Conservation (phyloP, 164 flowering plant species). For the Malania oleifera region DNA sequence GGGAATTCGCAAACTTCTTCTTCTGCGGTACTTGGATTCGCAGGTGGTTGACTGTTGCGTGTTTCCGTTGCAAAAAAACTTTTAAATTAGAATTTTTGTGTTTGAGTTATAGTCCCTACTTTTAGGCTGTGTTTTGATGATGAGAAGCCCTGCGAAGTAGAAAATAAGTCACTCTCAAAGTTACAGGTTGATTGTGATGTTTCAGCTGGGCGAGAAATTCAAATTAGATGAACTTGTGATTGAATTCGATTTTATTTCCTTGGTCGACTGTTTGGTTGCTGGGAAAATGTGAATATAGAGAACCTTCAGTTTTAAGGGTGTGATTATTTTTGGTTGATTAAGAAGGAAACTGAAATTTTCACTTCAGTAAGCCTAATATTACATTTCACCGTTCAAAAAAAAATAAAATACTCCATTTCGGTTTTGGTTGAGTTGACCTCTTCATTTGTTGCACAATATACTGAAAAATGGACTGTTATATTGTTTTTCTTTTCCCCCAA, state of each 20-base stretch:
- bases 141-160: not conserved
- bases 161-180: not conserved
- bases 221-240: not conserved
- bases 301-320: not conserved
- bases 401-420: no score
- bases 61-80: no score
- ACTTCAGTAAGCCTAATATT: no score
- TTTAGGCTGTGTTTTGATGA: not conserved
- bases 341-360: no score
- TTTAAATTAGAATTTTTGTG: no score
- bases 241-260: not conserved
- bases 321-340: not conserved
- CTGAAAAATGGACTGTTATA: no score
- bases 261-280: not conserved
- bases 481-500: no score
- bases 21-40: slow-evolving; percentile 6
- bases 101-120: no score
- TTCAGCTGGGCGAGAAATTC: not conserved
- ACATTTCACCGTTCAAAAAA: no score
- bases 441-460: no score
- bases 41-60: not conserved
- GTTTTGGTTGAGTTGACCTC: no score
- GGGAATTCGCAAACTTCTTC: slow-evolving; percentile 3
- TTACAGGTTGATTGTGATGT: no score
- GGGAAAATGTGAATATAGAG: not conserved